These are phyloP conservation scores for Nicotiana sylvestris DNA, from an alignment of 257 asterid species.

Conservation along the genomic window DNA sequence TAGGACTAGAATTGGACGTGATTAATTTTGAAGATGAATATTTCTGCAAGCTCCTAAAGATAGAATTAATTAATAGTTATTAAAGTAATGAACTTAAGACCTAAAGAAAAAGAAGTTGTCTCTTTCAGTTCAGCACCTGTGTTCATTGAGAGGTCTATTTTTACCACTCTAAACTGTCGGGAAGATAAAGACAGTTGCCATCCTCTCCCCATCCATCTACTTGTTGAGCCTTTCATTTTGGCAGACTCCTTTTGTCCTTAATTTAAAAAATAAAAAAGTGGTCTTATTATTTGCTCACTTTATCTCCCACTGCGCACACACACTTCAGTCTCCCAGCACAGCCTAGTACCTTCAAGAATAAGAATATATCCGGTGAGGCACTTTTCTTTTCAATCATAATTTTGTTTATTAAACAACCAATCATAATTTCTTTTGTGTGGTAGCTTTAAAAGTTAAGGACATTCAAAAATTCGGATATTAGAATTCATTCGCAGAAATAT, in stretches of 20 bases:
- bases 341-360: background rate
- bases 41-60: background rate
- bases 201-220: background rate
- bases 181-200: conserved; percentile 7
- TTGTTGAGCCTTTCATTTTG: background rate
- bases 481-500: too few relatives aligned
- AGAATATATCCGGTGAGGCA: background rate
- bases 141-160: conserved; percentile 27
- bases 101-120: conserved; percentile 11
- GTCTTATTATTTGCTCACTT: background rate
- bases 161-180: conserved; percentile 13
- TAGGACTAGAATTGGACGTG: too few relatives aligned
- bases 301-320: background rate
- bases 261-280: background rate
- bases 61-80: too few relatives aligned
- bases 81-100: background rate
- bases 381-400: too few relatives aligned
- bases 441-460: too few relatives aligned
- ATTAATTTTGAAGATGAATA: background rate
- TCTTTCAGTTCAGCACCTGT: conserved; percentile 17
- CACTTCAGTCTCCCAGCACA: background rate
- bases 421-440: too few relatives aligned
- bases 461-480: too few relatives aligned
- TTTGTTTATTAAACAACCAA: too few relatives aligned
- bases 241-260: background rate